Evolutionary conservation across 2,329 filamentous ascomycete species (phyloP), one percentile per base, ranked within the genome.

Genomic region (Fusarium marasasianum): DNA sequence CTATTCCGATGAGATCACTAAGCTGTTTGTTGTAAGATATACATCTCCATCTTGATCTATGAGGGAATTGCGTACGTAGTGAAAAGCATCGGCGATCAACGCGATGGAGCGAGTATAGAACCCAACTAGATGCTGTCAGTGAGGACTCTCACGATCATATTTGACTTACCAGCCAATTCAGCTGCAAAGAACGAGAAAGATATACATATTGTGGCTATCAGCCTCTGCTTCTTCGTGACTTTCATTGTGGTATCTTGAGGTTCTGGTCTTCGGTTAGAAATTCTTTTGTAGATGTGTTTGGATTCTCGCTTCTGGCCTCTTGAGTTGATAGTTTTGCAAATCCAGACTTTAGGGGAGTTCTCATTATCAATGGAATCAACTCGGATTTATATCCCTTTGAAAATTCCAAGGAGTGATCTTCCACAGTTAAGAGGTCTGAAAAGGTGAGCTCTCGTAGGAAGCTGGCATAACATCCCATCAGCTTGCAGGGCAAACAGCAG

Each of bases 61-160:
- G 14, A 35, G 13, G 9, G 22, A 11, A 9, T 26, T 17, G 2
- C 40, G n/a, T 41, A 78, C 88, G 79, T 94, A 94, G 79, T 95
- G 93, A 76, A 95, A 94, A 3, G 93, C 92, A 85, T 95, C 93
- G 35, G 93, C 92, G 33, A 95, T 85, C 6, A 95, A 84, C 2
- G 92, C 92, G 17, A 95, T 85, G 2, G 93, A 94, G 59, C 86
- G 86, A 3, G 93, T 94, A 69, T 90, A 90, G 76, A 93, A 92
- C 5, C 91, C 91, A 67, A 92, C 89, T 89, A 31, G 33, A 37
- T 20, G 12, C 8, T 29, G 35, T 74, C 60, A 71, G 41, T 31
- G 8, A 14, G 18, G 8, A 13, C 37, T 8, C 10, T n/a, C 7
- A 20, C 26, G 6, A 41, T 41, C 20, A 33, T 22, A 3, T 18